Evolutionary conservation across 2,329 filamentous ascomycete genomes (phyloP).

Genomic region (Nigrospora sphaerica): DNA sequence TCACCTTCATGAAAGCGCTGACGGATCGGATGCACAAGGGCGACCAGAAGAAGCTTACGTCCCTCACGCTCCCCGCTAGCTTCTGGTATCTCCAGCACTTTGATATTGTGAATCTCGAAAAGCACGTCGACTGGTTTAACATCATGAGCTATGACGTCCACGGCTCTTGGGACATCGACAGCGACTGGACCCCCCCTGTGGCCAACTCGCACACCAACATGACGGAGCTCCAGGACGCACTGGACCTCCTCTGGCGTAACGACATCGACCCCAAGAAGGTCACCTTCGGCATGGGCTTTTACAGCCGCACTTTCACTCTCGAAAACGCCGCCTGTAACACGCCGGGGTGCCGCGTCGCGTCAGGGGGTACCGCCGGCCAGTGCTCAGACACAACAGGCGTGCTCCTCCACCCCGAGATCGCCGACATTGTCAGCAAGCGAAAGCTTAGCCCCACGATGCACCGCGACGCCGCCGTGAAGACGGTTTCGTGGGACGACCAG

Average conservation of each 20-base stretch:
- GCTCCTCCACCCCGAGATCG: neutral
- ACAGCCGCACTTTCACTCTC: constrained; percentile 26
- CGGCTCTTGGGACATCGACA: constrained; percentile 29
- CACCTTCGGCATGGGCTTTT: constrained; percentile 37
- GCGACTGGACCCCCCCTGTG: constrained; percentile 9
- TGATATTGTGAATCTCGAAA: constrained; percentile 1
- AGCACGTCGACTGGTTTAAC: constrained; percentile 24
- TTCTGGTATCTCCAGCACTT: constrained; percentile 12
- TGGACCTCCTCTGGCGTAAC: constrained; percentile 41
- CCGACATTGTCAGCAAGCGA: neutral
- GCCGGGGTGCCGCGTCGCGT: neutral
- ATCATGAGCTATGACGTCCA: constrained; percentile 32
- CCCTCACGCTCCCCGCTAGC: constrained; percentile 7
- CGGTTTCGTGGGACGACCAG: neutral
- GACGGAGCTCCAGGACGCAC: constrained; percentile 33
- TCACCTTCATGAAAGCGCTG: constrained; percentile 6
- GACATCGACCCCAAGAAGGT: constrained; percentile 33
- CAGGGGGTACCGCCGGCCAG: neutral
- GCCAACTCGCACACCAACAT: constrained; percentile 36
- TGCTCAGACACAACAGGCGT: neutral
- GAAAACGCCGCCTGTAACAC: constrained; percentile 13
- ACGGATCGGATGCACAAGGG: constrained; percentile 1
- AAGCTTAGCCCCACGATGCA: neutral
- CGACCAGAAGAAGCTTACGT: neutral
- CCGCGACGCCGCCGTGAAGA: neutral